Base-by-base conservation (phyloP, 345 rosid species). In the Euphorbia tirucalli region DNA sequence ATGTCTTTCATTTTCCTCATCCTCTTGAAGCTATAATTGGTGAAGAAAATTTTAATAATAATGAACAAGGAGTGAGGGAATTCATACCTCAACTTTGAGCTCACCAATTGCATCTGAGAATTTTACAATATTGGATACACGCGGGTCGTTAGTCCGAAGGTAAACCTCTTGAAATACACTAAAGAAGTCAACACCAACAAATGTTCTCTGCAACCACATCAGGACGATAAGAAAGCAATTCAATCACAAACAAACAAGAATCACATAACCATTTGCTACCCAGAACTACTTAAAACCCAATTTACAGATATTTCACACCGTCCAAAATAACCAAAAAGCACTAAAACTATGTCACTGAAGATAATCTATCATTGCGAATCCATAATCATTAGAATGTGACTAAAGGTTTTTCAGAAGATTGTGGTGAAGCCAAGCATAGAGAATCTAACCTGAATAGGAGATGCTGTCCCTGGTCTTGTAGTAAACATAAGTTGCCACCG, bases 401-500 rank as follows among this genome's bases (percentile, higher is more conserved):
- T 22, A 56, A 35, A 35, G 39, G 39, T 7, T 35, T 35, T 35
- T 35, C 39, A 35, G 7, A 35, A 35, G 39, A 35, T 35, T 7
- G 16, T 8, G 39, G 13, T 31, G 56, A 46, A 57, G 14, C 18
- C n/a, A n/a, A n/a, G n/a, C 5, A 57, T 24, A 57, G 2, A 57
- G 13, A 31, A 52, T 59, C 81, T 66, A 69, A 94, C 98, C 92
- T 92, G 99, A 67, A 95, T 89, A 31, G 96, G 97, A 62, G 99
- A 95, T 61, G 99, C 92, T 30, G 99, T 90, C 63, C 97, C 99
- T 27, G 97, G 97, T 83, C 99, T 89, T 35, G 97, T 92, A 0
- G 99, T 95, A 72, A 95, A 95, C 92, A 92, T 90, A 69, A 95
- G 75, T 67, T 87, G 90, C 97, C 99, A 95, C 18, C 88, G 82